Conservation (phyloP, 2,329 filamentous ascomycete species). For the Passalora sequoiae region DNA sequence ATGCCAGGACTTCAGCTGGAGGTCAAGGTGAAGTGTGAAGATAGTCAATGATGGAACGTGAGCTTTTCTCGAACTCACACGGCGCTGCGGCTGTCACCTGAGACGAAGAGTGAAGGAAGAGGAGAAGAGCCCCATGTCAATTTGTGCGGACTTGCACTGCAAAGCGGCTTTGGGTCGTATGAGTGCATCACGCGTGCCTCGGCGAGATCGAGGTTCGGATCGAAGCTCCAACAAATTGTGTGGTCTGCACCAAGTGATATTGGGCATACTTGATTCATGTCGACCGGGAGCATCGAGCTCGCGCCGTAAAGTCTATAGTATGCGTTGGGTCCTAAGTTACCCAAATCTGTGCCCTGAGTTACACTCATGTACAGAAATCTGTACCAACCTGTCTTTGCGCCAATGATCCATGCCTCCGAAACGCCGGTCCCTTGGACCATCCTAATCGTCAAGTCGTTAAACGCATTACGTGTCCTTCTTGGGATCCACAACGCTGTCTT, state of each 20-base stretch:
- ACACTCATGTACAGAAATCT: neutral
- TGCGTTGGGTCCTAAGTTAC: neutral
- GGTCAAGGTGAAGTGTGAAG: neutral
- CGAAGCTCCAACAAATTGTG: too few relatives aligned
- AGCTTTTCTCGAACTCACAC: too few relatives aligned
- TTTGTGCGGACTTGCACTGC: too few relatives aligned
- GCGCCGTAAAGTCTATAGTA: neutral
- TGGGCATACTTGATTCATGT: too few relatives aligned
- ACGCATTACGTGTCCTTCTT: slow-evolving; percentile 28
- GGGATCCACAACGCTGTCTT: slow-evolving; percentile 29
- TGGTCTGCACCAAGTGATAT: too few relatives aligned
- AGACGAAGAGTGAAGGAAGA: too few relatives aligned
- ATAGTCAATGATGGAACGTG: too few relatives aligned
- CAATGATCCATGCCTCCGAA: neutral
- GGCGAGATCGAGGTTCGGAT: too few relatives aligned
- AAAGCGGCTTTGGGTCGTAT: too few relatives aligned
- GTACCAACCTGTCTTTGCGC: neutral
- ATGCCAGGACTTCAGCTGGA: neutral
- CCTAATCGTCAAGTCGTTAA: slow-evolving; percentile 5
- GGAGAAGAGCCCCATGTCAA: too few relatives aligned
- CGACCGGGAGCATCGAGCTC: neutral
- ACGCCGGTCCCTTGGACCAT: neutral
- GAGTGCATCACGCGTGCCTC: too few relatives aligned
- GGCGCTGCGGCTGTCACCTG: too few relatives aligned
- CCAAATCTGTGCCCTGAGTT: neutral